Conservation (phyloP, 2,329 filamentous ascomycete species). For the Alternaria novae-zelandiae region DNA sequence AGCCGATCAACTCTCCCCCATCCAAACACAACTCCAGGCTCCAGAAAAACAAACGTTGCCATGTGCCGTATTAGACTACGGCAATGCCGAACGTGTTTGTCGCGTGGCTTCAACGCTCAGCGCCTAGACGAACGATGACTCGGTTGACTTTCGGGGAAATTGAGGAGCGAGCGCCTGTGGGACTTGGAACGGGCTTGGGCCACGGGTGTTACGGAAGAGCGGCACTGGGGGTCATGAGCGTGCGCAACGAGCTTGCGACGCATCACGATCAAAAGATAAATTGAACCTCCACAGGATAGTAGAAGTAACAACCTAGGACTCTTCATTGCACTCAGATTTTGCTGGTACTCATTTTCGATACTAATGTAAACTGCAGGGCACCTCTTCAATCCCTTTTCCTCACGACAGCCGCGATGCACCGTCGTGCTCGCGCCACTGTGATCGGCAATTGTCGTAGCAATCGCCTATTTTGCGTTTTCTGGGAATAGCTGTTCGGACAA, state of each 20-base stretch:
- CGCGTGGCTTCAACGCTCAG: background rate
- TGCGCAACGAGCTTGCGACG: background rate
- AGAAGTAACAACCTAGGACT: accelerated
- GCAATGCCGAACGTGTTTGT: background rate
- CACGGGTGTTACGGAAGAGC: background rate
- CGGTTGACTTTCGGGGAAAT: background rate
- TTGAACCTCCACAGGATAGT: background rate
- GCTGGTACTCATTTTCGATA: background rate
- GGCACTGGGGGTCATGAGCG: background rate
- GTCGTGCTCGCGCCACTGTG: background rate
- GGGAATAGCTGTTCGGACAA: background rate
- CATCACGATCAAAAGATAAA: accelerated
- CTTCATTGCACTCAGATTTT: background rate
- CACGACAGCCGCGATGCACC: background rate
- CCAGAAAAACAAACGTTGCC: background rate
- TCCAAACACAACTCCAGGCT: background rate
- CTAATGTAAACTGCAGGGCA: background rate
- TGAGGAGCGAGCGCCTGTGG: background rate
- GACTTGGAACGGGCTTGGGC: background rate
- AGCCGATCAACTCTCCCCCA: background rate
- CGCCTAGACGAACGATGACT: background rate
- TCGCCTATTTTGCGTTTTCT: background rate
- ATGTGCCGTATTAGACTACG: background rate
- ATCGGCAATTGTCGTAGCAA: background rate
- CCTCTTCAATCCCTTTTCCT: background rate